phyloP scores from a whole-genome alignment of 169 alveolate species.

The Cryptosporidium parvum region DNA sequence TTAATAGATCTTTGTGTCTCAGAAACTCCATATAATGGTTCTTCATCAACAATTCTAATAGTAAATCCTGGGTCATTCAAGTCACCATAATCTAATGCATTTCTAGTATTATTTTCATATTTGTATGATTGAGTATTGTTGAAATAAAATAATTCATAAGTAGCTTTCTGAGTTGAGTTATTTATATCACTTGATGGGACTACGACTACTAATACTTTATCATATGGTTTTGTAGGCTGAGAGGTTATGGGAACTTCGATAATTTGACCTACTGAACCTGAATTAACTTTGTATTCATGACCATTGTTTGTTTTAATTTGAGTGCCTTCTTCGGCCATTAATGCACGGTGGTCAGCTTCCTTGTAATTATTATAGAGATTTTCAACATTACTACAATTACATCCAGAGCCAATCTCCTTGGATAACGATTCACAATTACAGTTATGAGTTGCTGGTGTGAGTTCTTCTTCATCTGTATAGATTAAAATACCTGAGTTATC shows the following conservation, averaged over 20 bases:
- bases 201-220: background rate
- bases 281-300: background rate
- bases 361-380: background rate
- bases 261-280: background rate
- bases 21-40: background rate
- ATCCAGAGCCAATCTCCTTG: conserved; percentile 13
- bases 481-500: background rate
- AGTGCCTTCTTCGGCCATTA: background rate
- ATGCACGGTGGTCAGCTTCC: background rate
- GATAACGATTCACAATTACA: conserved; percentile 36
- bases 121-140: background rate
- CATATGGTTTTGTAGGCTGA: background rate
- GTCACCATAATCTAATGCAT: background rate
- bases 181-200: background rate
- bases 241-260: background rate
- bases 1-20: background rate
- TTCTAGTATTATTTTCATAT: background rate
- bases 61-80: background rate
- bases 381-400: conserved; percentile 20
- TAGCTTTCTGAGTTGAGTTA: background rate
- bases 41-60: conserved; percentile 1
- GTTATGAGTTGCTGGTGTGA: background rate
- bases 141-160: background rate
- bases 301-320: background rate
- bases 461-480: background rate